phyloP scores from a whole-genome alignment of 306 rosid genomes.

The Lathyrus sativus region DNA sequence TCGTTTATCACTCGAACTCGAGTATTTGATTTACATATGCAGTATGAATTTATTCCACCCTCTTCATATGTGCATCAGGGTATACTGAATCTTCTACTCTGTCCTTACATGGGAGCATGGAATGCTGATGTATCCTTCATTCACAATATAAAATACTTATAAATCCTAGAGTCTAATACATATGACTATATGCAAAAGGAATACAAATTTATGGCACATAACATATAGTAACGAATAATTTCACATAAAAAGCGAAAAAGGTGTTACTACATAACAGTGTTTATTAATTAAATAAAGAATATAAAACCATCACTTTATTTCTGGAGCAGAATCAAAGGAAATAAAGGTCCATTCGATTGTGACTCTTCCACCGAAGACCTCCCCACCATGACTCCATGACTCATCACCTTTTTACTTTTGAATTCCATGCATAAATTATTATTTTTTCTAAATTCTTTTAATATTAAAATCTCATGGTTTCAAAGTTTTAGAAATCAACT shows the following conservation, averaged over 20 bases:
- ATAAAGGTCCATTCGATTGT: slow-evolving; percentile 66
- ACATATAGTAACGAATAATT: slow-evolving; percentile 26
- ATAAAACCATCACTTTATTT: slow-evolving; percentile 41
- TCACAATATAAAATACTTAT: neutral
- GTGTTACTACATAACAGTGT: slow-evolving; percentile 28
- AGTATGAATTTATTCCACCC: too few species aligned
- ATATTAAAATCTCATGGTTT: slow-evolving; percentile 16
- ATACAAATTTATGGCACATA: slow-evolving; percentile 18
- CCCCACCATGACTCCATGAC: slow-evolving; percentile 60
- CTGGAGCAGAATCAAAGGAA: slow-evolving; percentile 45
- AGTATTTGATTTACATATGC: too few species aligned
- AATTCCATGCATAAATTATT: slow-evolving; percentile 15
- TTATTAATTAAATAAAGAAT: slow-evolving; percentile 33
- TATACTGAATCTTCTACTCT: too few species aligned
- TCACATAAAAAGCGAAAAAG: slow-evolving; percentile 18
- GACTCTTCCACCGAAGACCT: slow-evolving; percentile 79
- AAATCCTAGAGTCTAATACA: neutral
- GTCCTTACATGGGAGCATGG: too few species aligned
- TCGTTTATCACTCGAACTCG: too few species aligned
- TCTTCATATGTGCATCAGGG: too few species aligned
- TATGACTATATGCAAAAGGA: slow-evolving; percentile 29
- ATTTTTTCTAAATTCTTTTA: slow-evolving; percentile 29
- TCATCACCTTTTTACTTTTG: slow-evolving; percentile 53
- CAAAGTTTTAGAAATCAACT: neutral
- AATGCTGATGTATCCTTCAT: neutral